Evolutionary conservation across 139 green algal genomes (phyloP).

Genomic region (Chlamydomonas urium): DNA sequence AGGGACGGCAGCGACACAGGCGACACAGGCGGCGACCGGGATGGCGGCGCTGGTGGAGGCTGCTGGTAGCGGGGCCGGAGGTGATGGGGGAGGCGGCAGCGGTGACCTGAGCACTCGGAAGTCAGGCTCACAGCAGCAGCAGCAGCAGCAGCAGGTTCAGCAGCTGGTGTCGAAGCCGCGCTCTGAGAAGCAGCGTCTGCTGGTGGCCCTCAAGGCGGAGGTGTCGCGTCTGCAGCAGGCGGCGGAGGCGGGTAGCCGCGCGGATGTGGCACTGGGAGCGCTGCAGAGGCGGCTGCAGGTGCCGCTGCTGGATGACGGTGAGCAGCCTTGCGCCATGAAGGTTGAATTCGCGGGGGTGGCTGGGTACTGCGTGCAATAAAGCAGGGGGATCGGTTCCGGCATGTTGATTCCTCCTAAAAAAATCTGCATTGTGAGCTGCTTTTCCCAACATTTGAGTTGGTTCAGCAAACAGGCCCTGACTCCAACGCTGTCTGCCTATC

Average conservation of each 20-base stretch:
- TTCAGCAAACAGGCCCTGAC: too few relatives aligned
- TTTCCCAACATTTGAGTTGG: too few relatives aligned
- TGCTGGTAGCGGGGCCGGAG: neutral
- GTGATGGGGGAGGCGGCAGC: neutral
- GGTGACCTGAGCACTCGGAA: slow-evolving; percentile 6
- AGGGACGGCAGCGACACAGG: too few relatives aligned
- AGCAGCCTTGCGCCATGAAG: too few relatives aligned
- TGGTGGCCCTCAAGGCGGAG: slow-evolving; percentile 28
- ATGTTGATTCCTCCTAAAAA: too few relatives aligned
- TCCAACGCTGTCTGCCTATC: too few relatives aligned
- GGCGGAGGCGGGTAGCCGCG: neutral
- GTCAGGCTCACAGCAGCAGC: neutral
- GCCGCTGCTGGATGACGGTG: too few relatives aligned
- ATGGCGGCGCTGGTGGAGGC: neutral
- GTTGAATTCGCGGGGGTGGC: too few relatives aligned
- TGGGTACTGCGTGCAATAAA: too few relatives aligned
- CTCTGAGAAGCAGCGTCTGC: slow-evolving; percentile 21
- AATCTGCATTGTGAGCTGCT: too few relatives aligned
- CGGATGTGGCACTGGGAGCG: neutral
- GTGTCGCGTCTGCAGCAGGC: slow-evolving; percentile 19
- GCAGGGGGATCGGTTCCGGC: too few relatives aligned
- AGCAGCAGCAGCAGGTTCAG: slow-evolving; percentile 21
- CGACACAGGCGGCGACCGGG: neutral
- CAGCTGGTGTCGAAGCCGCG: too few relatives aligned
- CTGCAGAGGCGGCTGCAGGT: neutral